Base-by-base conservation (phyloP, 1,284 basidiomycete genomes). In the Clitocybe nebularis region DNA sequence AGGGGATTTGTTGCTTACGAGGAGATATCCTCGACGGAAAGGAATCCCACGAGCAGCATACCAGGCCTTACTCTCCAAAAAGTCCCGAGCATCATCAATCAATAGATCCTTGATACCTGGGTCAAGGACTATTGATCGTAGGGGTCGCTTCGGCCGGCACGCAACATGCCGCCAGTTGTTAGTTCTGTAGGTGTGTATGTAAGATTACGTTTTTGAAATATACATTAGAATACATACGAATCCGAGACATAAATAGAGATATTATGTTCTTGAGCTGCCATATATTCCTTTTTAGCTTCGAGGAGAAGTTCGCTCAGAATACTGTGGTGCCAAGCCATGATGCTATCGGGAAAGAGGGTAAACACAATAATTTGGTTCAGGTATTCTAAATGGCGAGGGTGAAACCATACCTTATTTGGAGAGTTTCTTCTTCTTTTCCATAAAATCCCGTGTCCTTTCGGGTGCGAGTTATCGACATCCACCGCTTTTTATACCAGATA, bases 1-100 rank as follows among this genome's bases (percentile, higher is more conserved):
- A 28, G 9, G 17, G 28, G 16, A 2, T 19, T 4, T 21, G 17
- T 26, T 11, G 56, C 69, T 47, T 44, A 80, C 78, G 34, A 85
- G 66, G 20, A 86, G 71, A 59, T 86, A 87, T 4, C 84, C 84
- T 5, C 84, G 68, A 14, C 82, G 76, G 62, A 84, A 86, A 1
- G 83, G 83, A 45, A 87, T 84, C 21, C 79, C 84, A 43, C 84
- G 74, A 9, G 76, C 75, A 3, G 71, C 56, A 48, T 88, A 88
- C 85, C 85, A 88, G 1, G 62, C 48, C 50, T 81, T 82, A 52
- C 75, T 83, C 2, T 60, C 58, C 44, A 87, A 61, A 51, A 89
- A 88, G 51, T 85, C 82, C 17, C 64, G 67, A 5, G 81, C 81
- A 50, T 89, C 85, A 6, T 79, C 69, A 5, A 87, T 52, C 0